These are phyloP conservation scores for Penicillium paxilli DNA, from an alignment of 495 filamentous ascomycete species.

Conservation along the genomic window DNA sequence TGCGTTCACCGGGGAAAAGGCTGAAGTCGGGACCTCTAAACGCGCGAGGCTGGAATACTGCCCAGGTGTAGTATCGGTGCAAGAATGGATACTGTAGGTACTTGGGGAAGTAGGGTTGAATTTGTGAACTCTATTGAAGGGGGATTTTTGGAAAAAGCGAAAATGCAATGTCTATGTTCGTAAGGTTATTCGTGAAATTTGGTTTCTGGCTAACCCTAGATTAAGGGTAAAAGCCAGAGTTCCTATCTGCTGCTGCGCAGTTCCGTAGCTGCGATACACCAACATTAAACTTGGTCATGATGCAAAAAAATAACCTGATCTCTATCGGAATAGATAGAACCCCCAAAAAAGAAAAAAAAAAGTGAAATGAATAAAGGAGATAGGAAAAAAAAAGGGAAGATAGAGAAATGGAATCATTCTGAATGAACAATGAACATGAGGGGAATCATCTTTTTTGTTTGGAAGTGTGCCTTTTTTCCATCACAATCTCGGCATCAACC, in stretches of 20 bases:
- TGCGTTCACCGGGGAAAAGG: too few species aligned
- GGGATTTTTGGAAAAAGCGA: too few species aligned
- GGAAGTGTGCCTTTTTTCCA: too few species aligned
- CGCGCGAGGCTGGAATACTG: too few species aligned
- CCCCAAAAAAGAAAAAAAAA: background rate
- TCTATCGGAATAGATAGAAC: background rate
- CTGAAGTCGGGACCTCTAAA: too few species aligned
- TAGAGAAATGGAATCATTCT: background rate
- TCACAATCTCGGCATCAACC: background rate
- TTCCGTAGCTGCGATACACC: slow-evolving; percentile 1
- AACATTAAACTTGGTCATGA: background rate
- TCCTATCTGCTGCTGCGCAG: background rate
- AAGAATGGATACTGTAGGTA: too few species aligned
- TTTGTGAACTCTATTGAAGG: too few species aligned
- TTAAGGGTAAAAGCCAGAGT: background rate
- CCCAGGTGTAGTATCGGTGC: too few species aligned
- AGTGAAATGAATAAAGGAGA: background rate
- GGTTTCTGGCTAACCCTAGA: too few species aligned
- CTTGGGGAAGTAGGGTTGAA: too few species aligned
- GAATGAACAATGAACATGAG: background rate
- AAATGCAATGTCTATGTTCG: background rate
- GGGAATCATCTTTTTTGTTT: background rate
- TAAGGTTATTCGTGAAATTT: background rate
- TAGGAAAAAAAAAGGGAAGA: background rate
- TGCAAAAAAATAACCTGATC: background rate